These are phyloP conservation scores for Diaporthe nobilis DNA, from an alignment of 2,329 filamentous ascomycete genomes.

Conservation along the genomic window DNA sequence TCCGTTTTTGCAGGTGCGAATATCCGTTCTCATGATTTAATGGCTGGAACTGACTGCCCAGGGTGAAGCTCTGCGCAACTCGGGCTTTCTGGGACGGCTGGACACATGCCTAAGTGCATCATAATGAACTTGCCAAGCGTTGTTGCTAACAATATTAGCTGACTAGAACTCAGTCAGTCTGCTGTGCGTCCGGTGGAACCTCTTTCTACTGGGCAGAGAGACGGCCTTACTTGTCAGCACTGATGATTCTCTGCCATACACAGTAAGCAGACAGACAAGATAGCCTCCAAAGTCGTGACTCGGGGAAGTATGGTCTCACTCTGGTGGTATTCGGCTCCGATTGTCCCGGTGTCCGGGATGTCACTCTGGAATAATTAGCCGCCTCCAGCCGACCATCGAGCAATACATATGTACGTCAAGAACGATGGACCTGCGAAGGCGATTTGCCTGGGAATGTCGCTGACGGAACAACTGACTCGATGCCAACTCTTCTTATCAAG, in stretches of 20 bases:
- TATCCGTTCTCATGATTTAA: not conserved
- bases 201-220: not conserved
- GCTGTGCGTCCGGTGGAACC: not conserved
- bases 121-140: not conserved
- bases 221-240: not conserved
- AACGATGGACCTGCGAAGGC: not conserved
- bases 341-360: slow-evolving; percentile 19
- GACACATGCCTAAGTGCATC: not conserved
- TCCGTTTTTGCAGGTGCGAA: too few species aligned
- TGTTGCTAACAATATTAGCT: not conserved
- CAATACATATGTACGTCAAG: not conserved
- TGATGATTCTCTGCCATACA: not conserved
- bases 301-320: not conserved
- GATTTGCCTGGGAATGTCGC: not conserved
- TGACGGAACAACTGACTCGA: not conserved
- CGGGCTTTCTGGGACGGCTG: not conserved
- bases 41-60: not conserved
- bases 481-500: not conserved
- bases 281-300: not conserved
- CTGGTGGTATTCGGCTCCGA: slow-evolving; percentile 11
- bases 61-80: not conserved
- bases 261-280: not conserved
- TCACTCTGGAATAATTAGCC: not conserved
- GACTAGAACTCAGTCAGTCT: too few species aligned
- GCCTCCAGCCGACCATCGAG: not conserved